Base-by-base conservation (phyloP, 2,329 filamentous ascomycete species). In the Dryadomyces quercivorus region DNA sequence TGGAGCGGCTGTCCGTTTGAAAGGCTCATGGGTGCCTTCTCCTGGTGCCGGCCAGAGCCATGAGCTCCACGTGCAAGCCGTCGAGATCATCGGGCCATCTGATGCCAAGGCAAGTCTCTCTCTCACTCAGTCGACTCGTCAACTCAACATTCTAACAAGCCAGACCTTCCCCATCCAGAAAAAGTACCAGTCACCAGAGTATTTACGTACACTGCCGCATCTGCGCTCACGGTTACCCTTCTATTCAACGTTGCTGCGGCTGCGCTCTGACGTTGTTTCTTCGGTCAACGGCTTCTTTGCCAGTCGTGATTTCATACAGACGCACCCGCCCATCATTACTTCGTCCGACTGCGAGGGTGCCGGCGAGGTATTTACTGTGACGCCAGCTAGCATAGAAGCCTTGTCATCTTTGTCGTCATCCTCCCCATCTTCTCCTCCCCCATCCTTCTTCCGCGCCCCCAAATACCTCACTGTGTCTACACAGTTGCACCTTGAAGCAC, bases 321-420 rank as follows among this genome's bases (percentile, higher is more conserved):
- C 88, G 8, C 92, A 97, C 61, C 88, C 93, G 4, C 93, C 93
- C 5, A 84, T 97, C 63, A 88, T 98, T 63, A 97, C 93, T 1
- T 96, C 92, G 0, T 95, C 92, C 0, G 93, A 98, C 64, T 98
- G 93, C 64, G 93, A 98, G 72, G 93, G 93, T 4, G 93, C 91
- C 2, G 93, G 93, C 0, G 91, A 97, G 66, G 92, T 94, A 18
- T 98, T 98, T 64, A 81, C 82, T 10, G 73, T 97, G 18, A 8
- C 34, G 2, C 61, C 18, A 73, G 76, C 40, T 13, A 22, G 9
- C 10, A 2, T 10, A 18, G 40, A 18, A 22, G 21, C 38, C 2
- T 3, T 9, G 13, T 3, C 18, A 16, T 8, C 12, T 5, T 5
- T 22, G 16, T 36, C 20, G 3, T 15, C 45, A 12, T 6, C 42